Percentiles rank a stretch among this genome's conserved stretches.
phyloP scores from a whole-genome alignment of 2,329 filamentous ascomycete genomes.

The Phialemonium atrogriseum region DNA sequence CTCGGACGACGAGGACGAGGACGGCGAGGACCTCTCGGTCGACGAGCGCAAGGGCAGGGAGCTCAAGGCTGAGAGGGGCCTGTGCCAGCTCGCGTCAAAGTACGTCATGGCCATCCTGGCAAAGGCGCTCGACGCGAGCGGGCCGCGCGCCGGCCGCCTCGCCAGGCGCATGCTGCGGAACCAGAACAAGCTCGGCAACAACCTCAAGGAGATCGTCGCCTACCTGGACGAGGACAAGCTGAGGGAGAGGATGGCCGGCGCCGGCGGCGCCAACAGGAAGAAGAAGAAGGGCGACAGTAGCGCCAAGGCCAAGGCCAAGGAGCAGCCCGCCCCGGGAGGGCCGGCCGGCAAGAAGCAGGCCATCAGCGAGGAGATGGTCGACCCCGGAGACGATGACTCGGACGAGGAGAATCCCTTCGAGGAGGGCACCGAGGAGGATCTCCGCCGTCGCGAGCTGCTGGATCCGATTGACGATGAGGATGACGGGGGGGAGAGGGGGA shows the following conservation, averaged over 20 bases:
- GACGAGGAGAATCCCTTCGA: constrained; percentile 35
- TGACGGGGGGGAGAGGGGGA: constrained; percentile 26
- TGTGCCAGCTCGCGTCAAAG: constrained; percentile 81
- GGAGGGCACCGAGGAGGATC: constrained; percentile 51
- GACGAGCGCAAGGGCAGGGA: constrained; percentile 54
- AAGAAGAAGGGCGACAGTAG: constrained; percentile 28
- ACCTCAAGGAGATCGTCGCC: constrained; percentile 75
- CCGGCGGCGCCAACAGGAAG: constrained; percentile 23
- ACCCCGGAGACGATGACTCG: constrained; percentile 32
- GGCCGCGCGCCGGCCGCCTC: constrained; percentile 53
- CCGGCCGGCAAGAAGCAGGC: constrained; percentile 24
- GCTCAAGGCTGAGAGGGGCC: constrained; percentile 71
- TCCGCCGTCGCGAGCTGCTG: constrained; percentile 44
- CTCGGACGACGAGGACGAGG: constrained; percentile 48
- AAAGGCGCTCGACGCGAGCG: constrained; percentile 60
- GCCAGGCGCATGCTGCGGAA: constrained; percentile 70
- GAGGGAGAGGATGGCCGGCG: constrained; percentile 29
- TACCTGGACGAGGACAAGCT: constrained; percentile 67
- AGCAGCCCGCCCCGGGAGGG: constrained; percentile 23
- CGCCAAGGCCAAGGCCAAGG: constrained; percentile 32
- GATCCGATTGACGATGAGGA: constrained; percentile 35
- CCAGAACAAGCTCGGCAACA: constrained; percentile 68
- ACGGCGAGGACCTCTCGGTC: constrained; percentile 44
- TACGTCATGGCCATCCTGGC: constrained; percentile 74
- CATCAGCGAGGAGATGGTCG: constrained; percentile 37